phyloP scores from a whole-genome alignment of 2,329 filamentous ascomycete genomes.

The Byssothecium circinans region DNA sequence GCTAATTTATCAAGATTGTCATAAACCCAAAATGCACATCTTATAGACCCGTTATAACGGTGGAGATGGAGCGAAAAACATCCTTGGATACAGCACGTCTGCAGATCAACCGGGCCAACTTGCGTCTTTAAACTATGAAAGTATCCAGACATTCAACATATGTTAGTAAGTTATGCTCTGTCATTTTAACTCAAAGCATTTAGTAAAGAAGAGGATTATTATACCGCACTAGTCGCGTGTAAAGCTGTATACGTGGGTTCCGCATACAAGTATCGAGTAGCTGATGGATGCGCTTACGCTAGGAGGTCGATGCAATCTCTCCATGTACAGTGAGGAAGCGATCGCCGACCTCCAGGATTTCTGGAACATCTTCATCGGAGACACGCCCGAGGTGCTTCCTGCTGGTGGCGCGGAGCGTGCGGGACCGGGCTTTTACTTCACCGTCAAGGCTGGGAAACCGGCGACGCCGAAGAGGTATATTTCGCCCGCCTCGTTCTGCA shows the following conservation, averaged over 20 bases:
- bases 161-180: too few relatives aligned
- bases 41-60: too few relatives aligned
- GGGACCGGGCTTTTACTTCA: conserved; percentile 15
- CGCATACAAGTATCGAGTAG: conserved; percentile 13
- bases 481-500: conserved; percentile 10
- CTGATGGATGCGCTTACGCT: conserved; percentile 15
- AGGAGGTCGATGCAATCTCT: conserved; percentile 9
- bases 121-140: too few relatives aligned
- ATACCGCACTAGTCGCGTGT: conserved; percentile 11
- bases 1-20: too few relatives aligned
- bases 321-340: conserved; percentile 14
- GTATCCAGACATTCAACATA: too few relatives aligned
- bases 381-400: conserved; percentile 7
- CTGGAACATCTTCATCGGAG: conserved; percentile 14
- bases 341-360: conserved; percentile 13
- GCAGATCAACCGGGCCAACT: too few relatives aligned
- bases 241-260: conserved; percentile 15
- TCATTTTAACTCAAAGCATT: too few relatives aligned
- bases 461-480: conserved; percentile 14
- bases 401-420: conserved; percentile 6
- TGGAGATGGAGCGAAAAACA: too few relatives aligned
- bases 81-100: too few relatives aligned
- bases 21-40: too few relatives aligned
- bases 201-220: too few relatives aligned
- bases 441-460: conserved; percentile 11